Evolutionary conservation across 805 yeast genomes (phyloP), one percentile per base, ranked within the genome.

Genomic region (Lachancea dasiensis): DNA sequence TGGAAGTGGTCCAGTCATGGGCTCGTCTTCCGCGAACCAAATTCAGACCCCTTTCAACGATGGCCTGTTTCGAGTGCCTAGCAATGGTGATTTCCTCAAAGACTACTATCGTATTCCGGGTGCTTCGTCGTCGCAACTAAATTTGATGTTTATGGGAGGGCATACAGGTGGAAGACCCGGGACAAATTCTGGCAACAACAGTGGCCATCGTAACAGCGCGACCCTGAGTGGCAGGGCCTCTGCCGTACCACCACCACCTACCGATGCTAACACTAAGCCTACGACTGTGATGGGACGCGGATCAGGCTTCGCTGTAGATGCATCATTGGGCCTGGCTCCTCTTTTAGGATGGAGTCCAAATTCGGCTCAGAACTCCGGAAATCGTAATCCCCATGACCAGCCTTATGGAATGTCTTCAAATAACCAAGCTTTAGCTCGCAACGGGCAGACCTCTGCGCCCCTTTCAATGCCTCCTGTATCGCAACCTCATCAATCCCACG

Each of bases 261-360:
- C 19, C 26, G n/a, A 21, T 31, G 31, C 20, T n/a, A 28, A 17
- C 35, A 27, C 22, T 22, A 26, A 21, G 21, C 20, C 19, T 17
- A 26, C 34, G 15, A 17, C 20, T 14, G 17, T 33, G 19, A 34
- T 40, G 39, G 38, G 36, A 13, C 38, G 52, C 2, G 65, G 63
- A 38, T 60, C 59, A 48, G 86, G 80, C 41, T 81, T 79, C 56
- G 83, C 81, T n/a, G 86, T 86, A 3, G 92, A 83, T 61, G 90
- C 86, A 1, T 83, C 90, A 0, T 61, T 82, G 27, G 90, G 90
- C 1, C 61, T 83, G 38, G 86, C 84, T 2, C 82, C 82, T 7
- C 70, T 81, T 49, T 59, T 82, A 40, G 81, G 75, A 38, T 65
- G 52, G 48, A 36, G 51, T 3, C 51, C 50, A 38, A n/a, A n/a